Percentiles rank a stretch among this genome's conserved stretches.
Conservation (phyloP, 2,329 filamentous ascomycete species). For the Pseudogymnoascus sp. region DNA sequence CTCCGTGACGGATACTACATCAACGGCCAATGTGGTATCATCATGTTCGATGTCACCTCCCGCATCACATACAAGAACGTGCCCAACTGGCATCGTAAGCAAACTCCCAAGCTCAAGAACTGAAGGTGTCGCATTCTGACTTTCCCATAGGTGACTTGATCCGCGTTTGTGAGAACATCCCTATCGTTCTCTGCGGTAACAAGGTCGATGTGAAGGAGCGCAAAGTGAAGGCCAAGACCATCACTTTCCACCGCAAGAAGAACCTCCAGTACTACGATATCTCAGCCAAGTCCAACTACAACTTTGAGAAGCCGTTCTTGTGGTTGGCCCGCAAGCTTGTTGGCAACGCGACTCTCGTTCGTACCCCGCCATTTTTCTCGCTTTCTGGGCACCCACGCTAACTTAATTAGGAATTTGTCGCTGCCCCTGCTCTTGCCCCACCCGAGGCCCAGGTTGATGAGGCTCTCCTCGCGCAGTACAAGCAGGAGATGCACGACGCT, state of each 20-base stretch:
- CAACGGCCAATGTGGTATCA: constrained; percentile 99
- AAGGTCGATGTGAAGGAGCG: constrained; percentile 99
- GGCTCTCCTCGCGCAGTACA: constrained; percentile 70
- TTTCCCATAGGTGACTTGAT: constrained; percentile 72
- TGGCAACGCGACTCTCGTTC: constrained; percentile 77
- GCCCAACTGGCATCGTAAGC: constrained; percentile 99
- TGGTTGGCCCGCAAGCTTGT: constrained; percentile 98
- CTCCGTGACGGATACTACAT: constrained; percentile 99
- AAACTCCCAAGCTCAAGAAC: not conserved
- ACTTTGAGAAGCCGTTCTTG: constrained; percentile 99
- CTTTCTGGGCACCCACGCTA: constrained; percentile 1
- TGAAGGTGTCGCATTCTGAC: constrained; percentile 15
- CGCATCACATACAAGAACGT: constrained; percentile 99
- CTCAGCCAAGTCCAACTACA: constrained; percentile 99
- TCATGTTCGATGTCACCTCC: constrained; percentile 99
- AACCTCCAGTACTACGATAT: constrained; percentile 99
- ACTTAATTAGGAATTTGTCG: constrained; percentile 77
- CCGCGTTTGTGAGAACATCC: constrained; percentile 98
- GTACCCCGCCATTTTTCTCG: constrained; percentile 31
- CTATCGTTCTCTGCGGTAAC: constrained; percentile 96
- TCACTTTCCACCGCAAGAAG: constrained; percentile 99
- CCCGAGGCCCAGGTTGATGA: constrained; percentile 86
- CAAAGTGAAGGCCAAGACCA: constrained; percentile 99
- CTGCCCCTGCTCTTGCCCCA: constrained; percentile 86
- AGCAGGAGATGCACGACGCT: constrained; percentile 79